Conservation (phyloP, 192 early-diverging fungal species). For the Endogone sp. region DNA sequence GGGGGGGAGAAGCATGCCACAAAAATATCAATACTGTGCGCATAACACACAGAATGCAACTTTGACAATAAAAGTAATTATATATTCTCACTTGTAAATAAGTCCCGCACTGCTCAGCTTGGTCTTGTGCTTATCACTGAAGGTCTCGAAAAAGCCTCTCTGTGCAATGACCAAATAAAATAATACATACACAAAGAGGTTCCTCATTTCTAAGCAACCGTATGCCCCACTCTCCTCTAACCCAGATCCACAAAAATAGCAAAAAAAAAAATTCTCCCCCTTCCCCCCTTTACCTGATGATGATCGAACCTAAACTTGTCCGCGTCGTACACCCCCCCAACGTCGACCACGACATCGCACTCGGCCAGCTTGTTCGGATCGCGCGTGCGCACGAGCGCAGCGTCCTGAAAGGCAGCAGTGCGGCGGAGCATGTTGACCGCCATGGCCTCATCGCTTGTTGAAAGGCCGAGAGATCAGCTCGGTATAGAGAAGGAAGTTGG, state of each 20-base stretch:
- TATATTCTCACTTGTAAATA: slow-evolving; percentile 78
- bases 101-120: slow-evolving; percentile 95
- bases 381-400: slow-evolving; percentile 75
- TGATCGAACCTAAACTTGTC: slow-evolving; percentile 76
- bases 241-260: too few species aligned
- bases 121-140: slow-evolving; percentile 67
- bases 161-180: slow-evolving; percentile 7
- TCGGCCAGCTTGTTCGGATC: slow-evolving; percentile 72
- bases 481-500: too few species aligned
- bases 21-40: slow-evolving; percentile 10
- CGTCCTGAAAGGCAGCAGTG: slow-evolving; percentile 55
- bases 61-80: too few species aligned
- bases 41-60: slow-evolving; percentile 6
- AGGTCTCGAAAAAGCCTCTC: slow-evolving; percentile 88
- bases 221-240: too few species aligned
- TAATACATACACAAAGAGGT: not conserved
- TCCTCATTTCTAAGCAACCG: slow-evolving; percentile 3
- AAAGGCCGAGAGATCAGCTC: too few species aligned
- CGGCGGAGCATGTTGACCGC: slow-evolving; percentile 83
- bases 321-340: slow-evolving; percentile 89
- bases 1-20: too few species aligned
- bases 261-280: too few species aligned
- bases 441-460: slow-evolving; percentile 76
- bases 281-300: slow-evolving; percentile 58
- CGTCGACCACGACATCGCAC: slow-evolving; percentile 90